phyloP scores from a whole-genome alignment of 2,329 filamentous ascomycete genomes.

The Aspergillus novofumigatus region DNA sequence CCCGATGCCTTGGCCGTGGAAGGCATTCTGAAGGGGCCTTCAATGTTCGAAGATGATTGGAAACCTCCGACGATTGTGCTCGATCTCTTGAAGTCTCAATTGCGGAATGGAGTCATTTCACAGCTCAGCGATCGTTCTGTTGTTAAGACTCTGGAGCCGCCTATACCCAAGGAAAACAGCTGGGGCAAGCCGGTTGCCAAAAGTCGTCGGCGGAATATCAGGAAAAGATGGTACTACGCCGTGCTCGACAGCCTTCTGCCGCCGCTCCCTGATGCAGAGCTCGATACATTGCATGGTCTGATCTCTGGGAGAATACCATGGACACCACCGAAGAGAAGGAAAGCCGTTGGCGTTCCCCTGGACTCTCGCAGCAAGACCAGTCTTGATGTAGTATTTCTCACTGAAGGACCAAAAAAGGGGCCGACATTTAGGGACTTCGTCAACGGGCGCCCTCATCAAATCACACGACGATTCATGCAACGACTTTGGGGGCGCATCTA shows the following conservation, averaged over 20 bases:
- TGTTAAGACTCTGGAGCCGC: slow-evolving; percentile 24
- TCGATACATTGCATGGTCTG: slow-evolving; percentile 30
- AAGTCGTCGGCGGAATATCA: slow-evolving; percentile 32
- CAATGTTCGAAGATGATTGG: slow-evolving; percentile 30
- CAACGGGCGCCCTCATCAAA: slow-evolving; percentile 36
- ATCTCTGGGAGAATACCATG: slow-evolving; percentile 30
- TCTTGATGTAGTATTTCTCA: slow-evolving; percentile 27
- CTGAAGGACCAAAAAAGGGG: slow-evolving; percentile 34
- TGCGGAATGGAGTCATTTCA: slow-evolving; percentile 23
- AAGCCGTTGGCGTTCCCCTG: slow-evolving; percentile 1
- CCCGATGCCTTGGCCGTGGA: slow-evolving; percentile 19
- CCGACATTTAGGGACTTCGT: slow-evolving; percentile 30
- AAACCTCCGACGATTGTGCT: slow-evolving; percentile 28
- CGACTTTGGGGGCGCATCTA: slow-evolving; percentile 36
- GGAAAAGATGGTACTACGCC: slow-evolving; percentile 35
- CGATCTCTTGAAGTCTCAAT: slow-evolving; percentile 34
- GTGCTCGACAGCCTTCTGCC: slow-evolving; percentile 32
- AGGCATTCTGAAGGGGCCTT: slow-evolving; percentile 14
- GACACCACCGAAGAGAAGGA: slow-evolving; percentile 25
- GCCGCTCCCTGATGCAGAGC: slow-evolving; percentile 36
- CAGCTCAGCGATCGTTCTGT: slow-evolving; percentile 19
- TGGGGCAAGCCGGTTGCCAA: slow-evolving; percentile 32
- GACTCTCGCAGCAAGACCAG: slow-evolving; percentile 1
- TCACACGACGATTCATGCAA: slow-evolving; percentile 38
- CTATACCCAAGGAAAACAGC: slow-evolving; percentile 32